Percentiles rank a stretch among this genome's conserved stretches.
Evolutionary conservation across 108 stramenopile species (phyloP).

Genomic region (Stephanodiscus triporus): DNA sequence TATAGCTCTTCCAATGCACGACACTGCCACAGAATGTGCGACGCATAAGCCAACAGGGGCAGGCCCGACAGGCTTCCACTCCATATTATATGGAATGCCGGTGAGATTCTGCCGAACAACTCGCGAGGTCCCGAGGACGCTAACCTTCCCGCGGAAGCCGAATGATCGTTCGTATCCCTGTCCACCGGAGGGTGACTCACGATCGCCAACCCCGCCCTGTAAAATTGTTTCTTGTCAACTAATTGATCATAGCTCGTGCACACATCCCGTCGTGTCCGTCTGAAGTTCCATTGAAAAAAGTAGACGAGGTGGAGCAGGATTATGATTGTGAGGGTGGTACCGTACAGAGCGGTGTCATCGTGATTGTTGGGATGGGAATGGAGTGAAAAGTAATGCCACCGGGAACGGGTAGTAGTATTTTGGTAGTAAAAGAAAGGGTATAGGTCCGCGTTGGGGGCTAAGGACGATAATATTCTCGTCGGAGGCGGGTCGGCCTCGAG

Average conservation of each 20-base stretch:
- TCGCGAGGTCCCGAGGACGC: not conserved
- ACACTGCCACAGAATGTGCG: slow-evolving; percentile 68
- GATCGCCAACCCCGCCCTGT: slow-evolving; percentile 43
- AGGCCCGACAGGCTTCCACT: slow-evolving; percentile 52
- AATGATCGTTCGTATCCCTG: slow-evolving; percentile 28
- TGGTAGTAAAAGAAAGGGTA: slow-evolving; percentile 45
- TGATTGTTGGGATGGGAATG: slow-evolving; percentile 15
- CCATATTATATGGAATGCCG: not conserved
- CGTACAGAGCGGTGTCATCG: slow-evolving; percentile 17
- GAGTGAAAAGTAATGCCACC: slow-evolving; percentile 25
- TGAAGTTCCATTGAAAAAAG: slow-evolving; percentile 53
- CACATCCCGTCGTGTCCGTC: slow-evolving; percentile 36
- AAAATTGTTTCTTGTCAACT: slow-evolving; percentile 51
- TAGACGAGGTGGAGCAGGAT: slow-evolving; percentile 52
- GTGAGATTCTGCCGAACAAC: not conserved
- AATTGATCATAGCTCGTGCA: slow-evolving; percentile 53
- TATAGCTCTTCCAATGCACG: slow-evolving; percentile 60
- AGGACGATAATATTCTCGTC: too few species aligned
- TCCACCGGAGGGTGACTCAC: slow-evolving; percentile 56
- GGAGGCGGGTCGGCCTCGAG: not conserved
- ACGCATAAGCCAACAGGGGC: slow-evolving; percentile 56
- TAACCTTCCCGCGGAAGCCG: not conserved
- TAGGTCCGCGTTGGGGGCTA: too few species aligned
- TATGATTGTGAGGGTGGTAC: slow-evolving; percentile 46
- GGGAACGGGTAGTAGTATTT: slow-evolving; percentile 12